Conservation (phyloP, 805 yeast genomes). For the Blastobotrys terrestris region DNA sequence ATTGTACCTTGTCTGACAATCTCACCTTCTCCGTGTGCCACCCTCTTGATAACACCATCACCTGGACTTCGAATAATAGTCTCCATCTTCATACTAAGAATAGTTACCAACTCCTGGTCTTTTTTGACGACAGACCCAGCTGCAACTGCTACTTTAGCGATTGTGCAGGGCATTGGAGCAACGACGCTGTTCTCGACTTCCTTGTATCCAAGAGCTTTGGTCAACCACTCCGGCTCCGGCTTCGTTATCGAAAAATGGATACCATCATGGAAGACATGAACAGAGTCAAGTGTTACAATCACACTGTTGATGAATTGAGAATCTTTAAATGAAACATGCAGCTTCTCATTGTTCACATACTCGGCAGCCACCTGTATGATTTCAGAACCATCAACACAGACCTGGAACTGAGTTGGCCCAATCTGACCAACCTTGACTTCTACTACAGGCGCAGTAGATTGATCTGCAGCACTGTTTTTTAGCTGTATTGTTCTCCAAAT, state of each 20-base stretch:
- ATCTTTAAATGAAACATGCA: constrained; percentile 16
- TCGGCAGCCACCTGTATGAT: constrained; percentile 5
- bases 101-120: constrained; percentile 26
- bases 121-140: constrained; percentile 25
- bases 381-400: constrained; percentile 4
- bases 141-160: constrained; percentile 22
- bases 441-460: neutral
- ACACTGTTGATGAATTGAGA: constrained; percentile 23
- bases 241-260: constrained; percentile 21
- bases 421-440: constrained; percentile 9
- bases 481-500: neutral
- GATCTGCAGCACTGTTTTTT: neutral
- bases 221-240: constrained; percentile 27
- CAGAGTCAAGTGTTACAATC: constrained; percentile 14
- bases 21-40: constrained; percentile 26
- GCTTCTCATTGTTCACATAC: constrained; percentile 12
- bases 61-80: constrained; percentile 28
- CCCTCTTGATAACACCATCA: constrained; percentile 25
- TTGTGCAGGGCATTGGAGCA: constrained; percentile 31
- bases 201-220: constrained; percentile 22
- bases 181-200: constrained; percentile 21
- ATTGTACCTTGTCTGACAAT: constrained; percentile 28
- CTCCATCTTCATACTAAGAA: constrained; percentile 31
- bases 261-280: constrained; percentile 28
- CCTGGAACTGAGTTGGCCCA: constrained; percentile 6